Base-by-base conservation (phyloP, 208 protist species). In the Crithidia fasciculata region DNA sequence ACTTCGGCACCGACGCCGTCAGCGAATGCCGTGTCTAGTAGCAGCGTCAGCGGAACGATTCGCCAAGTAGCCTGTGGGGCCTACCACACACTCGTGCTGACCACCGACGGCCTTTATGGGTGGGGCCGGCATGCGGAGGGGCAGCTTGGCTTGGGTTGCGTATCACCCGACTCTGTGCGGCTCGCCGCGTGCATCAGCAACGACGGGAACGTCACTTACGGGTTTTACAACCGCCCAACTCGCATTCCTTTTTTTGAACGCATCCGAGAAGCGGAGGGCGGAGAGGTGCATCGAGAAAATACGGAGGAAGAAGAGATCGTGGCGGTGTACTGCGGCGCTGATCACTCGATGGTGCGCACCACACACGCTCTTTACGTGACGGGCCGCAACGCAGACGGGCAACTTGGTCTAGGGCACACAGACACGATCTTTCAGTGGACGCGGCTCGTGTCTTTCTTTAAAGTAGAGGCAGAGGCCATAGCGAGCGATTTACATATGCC, bases 51-150 rank as follows among this genome's bases (percentile, higher is more conserved):
- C 8, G 76, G 71, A 13, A 15, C 28, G 12, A 69, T 93, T 40
- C 78, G 53, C 5, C 36, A 81, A 10, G 75, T 94, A 10, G 68
- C 80, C 64, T 90, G 86, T 52, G 93, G 94, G 12, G 94, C 82
- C n/a, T 91, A 94, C 50, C 94, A 97, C 83, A 94, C 85, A 5
- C 70, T 97, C 43, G 85, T 83, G 50, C 88, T 81, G 40, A 96
- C 94, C 5, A 80, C 67, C 16, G 70, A 66, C 8, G 93, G 84
- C 4, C 41, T 97, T 3, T 96, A 91, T 63, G 89, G 84, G 2
- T 96, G 82, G 81, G 93, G 93, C 2, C 18, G 72, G n/a, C 91
- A 95, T 61, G 91, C 95, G 37, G 61, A 90, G 41, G 93, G 93
- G 2, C 91, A 95, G 70, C 82, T 97, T 3, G 93, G 90, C 44